Base-by-base conservation (phyloP, 2,329 filamentous ascomycete species). In the Eutypella sp. region DNA sequence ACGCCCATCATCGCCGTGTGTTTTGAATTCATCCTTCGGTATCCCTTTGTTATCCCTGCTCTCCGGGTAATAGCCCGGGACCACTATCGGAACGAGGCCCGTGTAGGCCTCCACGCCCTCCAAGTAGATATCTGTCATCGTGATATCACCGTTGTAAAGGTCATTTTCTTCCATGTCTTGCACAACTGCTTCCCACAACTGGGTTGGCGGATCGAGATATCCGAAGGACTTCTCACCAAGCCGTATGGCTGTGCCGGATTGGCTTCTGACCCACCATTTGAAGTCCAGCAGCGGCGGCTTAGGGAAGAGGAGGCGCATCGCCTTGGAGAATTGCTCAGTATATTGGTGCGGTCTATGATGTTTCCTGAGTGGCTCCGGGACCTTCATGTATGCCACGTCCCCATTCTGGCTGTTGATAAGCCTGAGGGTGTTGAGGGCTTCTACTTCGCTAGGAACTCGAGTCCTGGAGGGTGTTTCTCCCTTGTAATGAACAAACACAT, bases 331-430 rank as follows among this genome's bases (percentile, higher is more conserved):
- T 19, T 58, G 53, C 5, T 8, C n/a, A 18, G 37, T 43, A 22
- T 54, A 53, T 16, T 59, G 57, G 18, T 57, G 57, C 20, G 50
- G 29, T 37, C 47, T 52, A 24, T 52, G 47, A 2, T 37, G 38
- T 10, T 11, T 0, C 2, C 16, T 1, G 5, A 56, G 40, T 2
- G 20, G 24, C 2, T 8, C 7, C 6, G 57, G 56, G 2, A 55
- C 38, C 27, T 47, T 57, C 58, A 61, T 60, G 34, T 60, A 61
- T 19, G 49, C 47, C 41, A 55, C 48, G 3, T 50, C 47, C 4
- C 38, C 9, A 10, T 16, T 15, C 4, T 2, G 5, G 5, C 20
- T n/a, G 39, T 57, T 46, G 45, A 47, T 45, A 24, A 60, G 25
- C 2, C 43, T 46, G 13, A 58, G 29, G 13, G 58, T 6, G 22